Percentiles rank a stretch among this genome's conserved stretches.
Evolutionary conservation across 139 green algal genomes (phyloP).

Genomic region (Picocystis salinarum): DNA sequence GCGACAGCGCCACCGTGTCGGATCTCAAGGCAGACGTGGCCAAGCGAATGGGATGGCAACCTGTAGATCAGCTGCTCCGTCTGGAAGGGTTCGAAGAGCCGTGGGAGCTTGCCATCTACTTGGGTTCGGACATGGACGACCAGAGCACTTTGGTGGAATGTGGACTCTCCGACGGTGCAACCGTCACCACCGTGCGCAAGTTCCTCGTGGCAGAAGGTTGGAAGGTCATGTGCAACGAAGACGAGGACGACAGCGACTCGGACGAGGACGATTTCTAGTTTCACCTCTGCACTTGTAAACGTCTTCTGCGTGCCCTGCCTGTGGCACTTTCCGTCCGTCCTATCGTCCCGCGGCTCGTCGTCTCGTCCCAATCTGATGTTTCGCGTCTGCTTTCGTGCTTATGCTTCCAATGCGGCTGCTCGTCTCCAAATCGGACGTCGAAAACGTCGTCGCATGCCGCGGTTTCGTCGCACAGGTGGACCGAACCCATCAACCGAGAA

Average conservation of each 20-base stretch:
- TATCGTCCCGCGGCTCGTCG: too few species aligned
- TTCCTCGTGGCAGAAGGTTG: constrained; percentile 25
- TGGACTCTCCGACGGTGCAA: constrained; percentile 9
- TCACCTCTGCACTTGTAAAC: too few species aligned
- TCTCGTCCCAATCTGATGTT: too few species aligned
- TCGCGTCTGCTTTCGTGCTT: too few species aligned
- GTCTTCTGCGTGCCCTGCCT: too few species aligned
- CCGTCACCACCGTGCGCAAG: constrained; percentile 21
- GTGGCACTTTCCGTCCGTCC: too few species aligned
- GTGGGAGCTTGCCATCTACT: constrained; percentile 31
- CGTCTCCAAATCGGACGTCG: too few species aligned
- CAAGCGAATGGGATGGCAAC: constrained; percentile 13
- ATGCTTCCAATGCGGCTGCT: too few species aligned
- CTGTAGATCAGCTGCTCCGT: constrained; percentile 21
- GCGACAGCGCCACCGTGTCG: too few species aligned
- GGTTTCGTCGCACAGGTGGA: too few species aligned
- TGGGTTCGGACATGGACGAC: constrained; percentile 13
- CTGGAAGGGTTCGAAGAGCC: constrained; percentile 35
- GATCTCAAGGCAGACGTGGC: constrained; percentile 12
- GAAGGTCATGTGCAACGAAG: constrained; percentile 10
- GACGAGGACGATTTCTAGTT: constrained; percentile 21
- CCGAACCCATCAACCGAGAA: too few species aligned
- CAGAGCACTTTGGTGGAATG: constrained; percentile 11
- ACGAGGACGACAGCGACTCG: constrained; percentile 10
- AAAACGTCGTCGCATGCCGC: too few species aligned